phyloP scores from a whole-genome alignment of 1,139 yeast genomes.

The Nakaseomyces nivariensis region DNA sequence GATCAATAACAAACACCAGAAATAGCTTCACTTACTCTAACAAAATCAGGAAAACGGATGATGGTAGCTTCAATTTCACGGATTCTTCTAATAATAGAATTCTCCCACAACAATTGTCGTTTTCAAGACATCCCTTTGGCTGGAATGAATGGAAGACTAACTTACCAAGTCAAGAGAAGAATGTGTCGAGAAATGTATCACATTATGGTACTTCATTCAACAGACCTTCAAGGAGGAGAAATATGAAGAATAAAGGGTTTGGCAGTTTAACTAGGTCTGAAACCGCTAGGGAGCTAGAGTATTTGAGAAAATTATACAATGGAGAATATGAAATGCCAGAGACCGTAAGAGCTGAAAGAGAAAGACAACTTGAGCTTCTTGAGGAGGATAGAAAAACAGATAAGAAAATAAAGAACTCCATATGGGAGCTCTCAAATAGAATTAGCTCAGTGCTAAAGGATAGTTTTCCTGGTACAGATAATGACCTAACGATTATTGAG shows the following conservation, averaged over 20 bases:
- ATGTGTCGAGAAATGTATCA: not conserved
- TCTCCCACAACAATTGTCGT: slow-evolving; percentile 2
- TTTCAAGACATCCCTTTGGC: slow-evolving; percentile 24
- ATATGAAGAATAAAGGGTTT: not conserved
- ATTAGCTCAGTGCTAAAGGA: slow-evolving; percentile 20
- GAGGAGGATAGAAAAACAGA: slow-evolving; percentile 13
- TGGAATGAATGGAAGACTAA: slow-evolving; percentile 21
- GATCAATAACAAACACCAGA: not conserved
- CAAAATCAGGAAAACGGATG: not conserved
- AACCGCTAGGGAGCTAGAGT: slow-evolving; percentile 22
- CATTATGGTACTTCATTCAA: slow-evolving; percentile 17
- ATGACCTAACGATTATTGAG: slow-evolving; percentile 29
- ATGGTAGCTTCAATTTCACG: not conserved
- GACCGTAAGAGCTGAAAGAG: slow-evolving; percentile 21
- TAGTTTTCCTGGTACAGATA: slow-evolving; percentile 7
- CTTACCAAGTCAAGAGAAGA: slow-evolving; percentile 6
- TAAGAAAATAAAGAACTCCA: slow-evolving; percentile 13
- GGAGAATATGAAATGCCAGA: slow-evolving; percentile 29
- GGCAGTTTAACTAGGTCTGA: not conserved
- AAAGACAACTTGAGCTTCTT: slow-evolving; percentile 18
- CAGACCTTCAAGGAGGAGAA: slow-evolving; percentile 6
- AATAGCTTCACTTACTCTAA: not conserved
- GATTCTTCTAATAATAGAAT: not conserved
- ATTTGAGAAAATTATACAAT: slow-evolving; percentile 29
- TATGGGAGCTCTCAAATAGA: slow-evolving; percentile 21